Conservation (phyloP, 495 filamentous ascomycete species). For the Penicillium pancosmium region DNA sequence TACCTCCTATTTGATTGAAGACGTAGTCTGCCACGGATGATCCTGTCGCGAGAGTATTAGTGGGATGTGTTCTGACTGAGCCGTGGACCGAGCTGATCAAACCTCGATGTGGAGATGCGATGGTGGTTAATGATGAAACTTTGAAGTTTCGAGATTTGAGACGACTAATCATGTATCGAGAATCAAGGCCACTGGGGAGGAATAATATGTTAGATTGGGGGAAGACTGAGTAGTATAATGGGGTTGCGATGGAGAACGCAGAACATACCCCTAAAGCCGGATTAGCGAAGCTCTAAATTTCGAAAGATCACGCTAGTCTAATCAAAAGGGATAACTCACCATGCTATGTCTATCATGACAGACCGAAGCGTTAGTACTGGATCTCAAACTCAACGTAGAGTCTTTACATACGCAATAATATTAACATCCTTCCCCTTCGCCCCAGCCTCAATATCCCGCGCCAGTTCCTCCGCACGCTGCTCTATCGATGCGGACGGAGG, state of each 20-base stretch:
- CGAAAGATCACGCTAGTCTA: not conserved
- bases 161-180: constrained; percentile 87
- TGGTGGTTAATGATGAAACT: constrained; percentile 80
- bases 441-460: constrained; percentile 62
- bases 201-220: constrained; percentile 21
- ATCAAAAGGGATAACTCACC: constrained; percentile 45
- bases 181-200: constrained; percentile 76
- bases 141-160: constrained; percentile 71
- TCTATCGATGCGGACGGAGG: constrained; percentile 81
- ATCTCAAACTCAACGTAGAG: not conserved
- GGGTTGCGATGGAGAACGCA: constrained; percentile 34
- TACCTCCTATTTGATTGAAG: constrained; percentile 66
- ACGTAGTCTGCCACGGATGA: constrained; percentile 85
- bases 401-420: constrained; percentile 74
- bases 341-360: constrained; percentile 64
- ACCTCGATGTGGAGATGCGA: constrained; percentile 87
- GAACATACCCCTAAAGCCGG: constrained; percentile 50
- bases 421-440: constrained; percentile 77
- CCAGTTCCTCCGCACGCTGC: constrained; percentile 68
- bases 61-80: not conserved
- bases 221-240: not conserved
- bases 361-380: constrained; percentile 14
- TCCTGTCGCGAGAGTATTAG: constrained; percentile 38
- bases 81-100: not conserved
- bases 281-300: not conserved